Percentiles rank a stretch among this genome's conserved stretches.
Conservation (phyloP, 2,329 filamentous ascomycete species). For the Penicillium expansum region DNA sequence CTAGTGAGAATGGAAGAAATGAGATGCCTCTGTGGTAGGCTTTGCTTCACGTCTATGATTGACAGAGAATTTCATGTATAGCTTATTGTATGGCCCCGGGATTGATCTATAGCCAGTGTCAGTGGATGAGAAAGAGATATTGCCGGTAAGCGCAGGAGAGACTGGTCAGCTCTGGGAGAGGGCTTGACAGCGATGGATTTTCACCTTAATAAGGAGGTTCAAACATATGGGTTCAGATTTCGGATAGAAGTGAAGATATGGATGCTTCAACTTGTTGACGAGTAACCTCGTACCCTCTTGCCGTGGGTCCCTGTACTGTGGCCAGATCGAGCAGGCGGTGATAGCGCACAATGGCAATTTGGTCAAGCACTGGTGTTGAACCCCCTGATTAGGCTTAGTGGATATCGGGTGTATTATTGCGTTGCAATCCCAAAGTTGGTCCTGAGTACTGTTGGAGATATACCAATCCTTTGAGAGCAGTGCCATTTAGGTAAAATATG, state of each 20-base stretch:
- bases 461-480: too few species aligned
- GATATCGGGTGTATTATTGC: neutral
- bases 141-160: neutral
- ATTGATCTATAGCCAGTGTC: conserved; percentile 3
- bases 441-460: neutral
- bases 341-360: neutral
- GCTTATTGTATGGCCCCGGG: neutral
- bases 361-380: neutral
- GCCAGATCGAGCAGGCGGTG: neutral
- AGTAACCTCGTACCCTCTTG: neutral
- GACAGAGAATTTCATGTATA: neutral
- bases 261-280: neutral
- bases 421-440: neutral
- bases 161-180: too few species aligned
- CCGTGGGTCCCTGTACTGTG: neutral
- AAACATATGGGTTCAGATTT: neutral
- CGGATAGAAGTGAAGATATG: neutral
- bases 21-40: neutral
- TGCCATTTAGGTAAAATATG: neutral
- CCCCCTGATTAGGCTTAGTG: neutral
- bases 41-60: neutral
- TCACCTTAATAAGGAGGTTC: neutral
- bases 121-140: neutral
- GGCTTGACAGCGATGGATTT: neutral
- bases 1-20: neutral